These are phyloP conservation scores for Scytalidium lignicola DNA, from an alignment of 2,329 filamentous ascomycete genomes.

Conservation along the genomic window DNA sequence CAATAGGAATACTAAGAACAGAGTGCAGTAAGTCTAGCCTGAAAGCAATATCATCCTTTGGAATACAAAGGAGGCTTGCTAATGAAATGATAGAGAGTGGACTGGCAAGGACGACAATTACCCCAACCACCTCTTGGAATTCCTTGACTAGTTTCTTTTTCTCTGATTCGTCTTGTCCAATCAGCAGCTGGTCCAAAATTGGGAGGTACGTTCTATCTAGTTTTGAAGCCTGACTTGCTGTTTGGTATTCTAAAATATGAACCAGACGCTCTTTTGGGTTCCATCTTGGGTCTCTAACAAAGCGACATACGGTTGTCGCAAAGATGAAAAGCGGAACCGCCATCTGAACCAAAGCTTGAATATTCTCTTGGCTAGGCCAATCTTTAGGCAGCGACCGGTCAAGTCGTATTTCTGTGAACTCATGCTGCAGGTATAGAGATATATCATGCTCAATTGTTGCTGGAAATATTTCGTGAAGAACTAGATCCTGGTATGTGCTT, in stretches of 20 bases:
- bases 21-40: neutral
- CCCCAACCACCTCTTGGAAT: conserved; percentile 21
- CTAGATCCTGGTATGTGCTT: conserved; percentile 25
- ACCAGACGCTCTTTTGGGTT: neutral
- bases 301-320: neutral
- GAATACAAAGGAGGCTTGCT: neutral
- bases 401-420: conserved; percentile 24
- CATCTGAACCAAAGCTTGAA: conserved; percentile 21
- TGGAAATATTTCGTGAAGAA: conserved; percentile 32
- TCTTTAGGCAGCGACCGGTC: neutral
- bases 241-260: conserved; percentile 1
- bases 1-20: neutral
- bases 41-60: neutral
- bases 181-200: conserved; percentile 14
- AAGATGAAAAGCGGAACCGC: conserved; percentile 19
- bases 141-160: conserved; percentile 13
- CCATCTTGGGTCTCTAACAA: neutral
- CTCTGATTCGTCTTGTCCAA: conserved; percentile 1
- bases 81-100: conserved; percentile 5
- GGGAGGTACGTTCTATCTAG: conserved; percentile 21
- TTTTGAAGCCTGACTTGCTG: conserved; percentile 10
- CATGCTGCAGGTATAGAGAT: conserved; percentile 24
- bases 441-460: conserved; percentile 33
- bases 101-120: conserved; percentile 12
- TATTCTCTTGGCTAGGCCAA: conserved; percentile 27